Evolutionary conservation across 116 monocot species (phyloP).

Genomic region (Iris pallida): DNA sequence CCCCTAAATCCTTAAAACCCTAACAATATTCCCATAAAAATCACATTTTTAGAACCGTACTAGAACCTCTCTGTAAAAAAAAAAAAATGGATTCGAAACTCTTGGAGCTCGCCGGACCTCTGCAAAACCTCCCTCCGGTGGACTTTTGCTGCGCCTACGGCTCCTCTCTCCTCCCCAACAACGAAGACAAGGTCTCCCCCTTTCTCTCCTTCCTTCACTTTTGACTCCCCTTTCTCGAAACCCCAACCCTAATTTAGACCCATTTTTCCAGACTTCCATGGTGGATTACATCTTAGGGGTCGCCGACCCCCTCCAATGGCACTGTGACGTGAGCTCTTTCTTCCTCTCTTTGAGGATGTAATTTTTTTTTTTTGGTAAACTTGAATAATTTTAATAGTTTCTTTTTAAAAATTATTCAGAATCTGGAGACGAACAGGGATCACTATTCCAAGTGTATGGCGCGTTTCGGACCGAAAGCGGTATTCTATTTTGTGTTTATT

Average conservation of each 20-base stretch:
- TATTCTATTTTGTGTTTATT: conserved; percentile 8
- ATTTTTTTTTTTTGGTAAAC: background rate
- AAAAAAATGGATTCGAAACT: conserved; percentile 14
- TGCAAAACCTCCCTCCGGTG: conserved; percentile 55
- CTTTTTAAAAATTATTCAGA: conserved; percentile 30
- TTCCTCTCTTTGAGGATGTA: background rate
- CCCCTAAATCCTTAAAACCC: no score
- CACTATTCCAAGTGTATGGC: conserved; percentile 81
- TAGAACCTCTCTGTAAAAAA: no score
- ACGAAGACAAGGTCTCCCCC: conserved; percentile 41
- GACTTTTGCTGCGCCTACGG: conserved; percentile 92
- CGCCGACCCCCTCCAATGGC: conserved; percentile 73
- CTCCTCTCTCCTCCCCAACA: conserved; percentile 68
- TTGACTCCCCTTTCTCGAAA: background rate
- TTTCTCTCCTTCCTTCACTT: background rate
- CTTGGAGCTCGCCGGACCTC: conserved; percentile 32
- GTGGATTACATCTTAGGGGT: conserved; percentile 96
- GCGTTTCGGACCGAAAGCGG: conserved; percentile 60
- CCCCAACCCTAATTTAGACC: background rate
- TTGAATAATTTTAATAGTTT: conserved; percentile 1
- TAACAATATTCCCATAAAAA: no score
- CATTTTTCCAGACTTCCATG: conserved; percentile 54
- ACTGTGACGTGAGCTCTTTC: conserved; percentile 41
- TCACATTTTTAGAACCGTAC: no score
- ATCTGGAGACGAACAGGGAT: conserved; percentile 65